These are phyloP conservation scores for Chalara sp. DNA, from an alignment of 2,329 filamentous ascomycete species.

Conservation along the genomic window DNA sequence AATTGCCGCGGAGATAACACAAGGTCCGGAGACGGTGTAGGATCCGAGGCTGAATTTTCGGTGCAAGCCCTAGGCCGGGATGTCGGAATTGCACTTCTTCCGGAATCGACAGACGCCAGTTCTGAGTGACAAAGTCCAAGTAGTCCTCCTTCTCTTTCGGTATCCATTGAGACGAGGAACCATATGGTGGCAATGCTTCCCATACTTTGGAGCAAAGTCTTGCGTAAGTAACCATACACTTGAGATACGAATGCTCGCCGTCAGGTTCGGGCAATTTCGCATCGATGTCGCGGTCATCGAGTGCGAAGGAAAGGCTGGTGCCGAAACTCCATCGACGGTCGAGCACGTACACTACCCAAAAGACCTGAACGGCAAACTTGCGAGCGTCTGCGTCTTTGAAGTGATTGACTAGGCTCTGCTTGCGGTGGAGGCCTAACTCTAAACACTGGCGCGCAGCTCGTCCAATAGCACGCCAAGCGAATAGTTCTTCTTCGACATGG, in stretches of 20 bases:
- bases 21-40: slow-evolving; percentile 70
- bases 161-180: slow-evolving; percentile 43
- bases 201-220: slow-evolving; percentile 77
- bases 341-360: slow-evolving; percentile 53
- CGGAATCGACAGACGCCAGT: slow-evolving; percentile 73
- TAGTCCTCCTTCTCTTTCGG: slow-evolving; percentile 60
- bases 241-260: slow-evolving; percentile 60
- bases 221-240: slow-evolving; percentile 76
- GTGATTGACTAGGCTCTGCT: slow-evolving; percentile 35
- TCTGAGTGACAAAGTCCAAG: slow-evolving; percentile 67
- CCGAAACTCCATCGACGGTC: slow-evolving; percentile 54
- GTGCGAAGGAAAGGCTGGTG: slow-evolving; percentile 49
- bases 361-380: too few species aligned
- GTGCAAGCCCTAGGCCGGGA: slow-evolving; percentile 40
- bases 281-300: slow-evolving; percentile 49
- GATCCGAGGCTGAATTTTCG: slow-evolving; percentile 51
- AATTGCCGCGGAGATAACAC: slow-evolving; percentile 76
- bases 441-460: slow-evolving; percentile 38
- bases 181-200: slow-evolving; percentile 53
- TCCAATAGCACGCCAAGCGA: slow-evolving; percentile 43
- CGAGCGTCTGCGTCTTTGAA: too few species aligned
- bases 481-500: slow-evolving; percentile 43
- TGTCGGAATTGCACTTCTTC: slow-evolving; percentile 51
- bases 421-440: slow-evolving; percentile 40
- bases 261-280: slow-evolving; percentile 29